Evolutionary conservation across 257 asterid genomes (phyloP).

Genomic region (Eucommia ulmoides): DNA sequence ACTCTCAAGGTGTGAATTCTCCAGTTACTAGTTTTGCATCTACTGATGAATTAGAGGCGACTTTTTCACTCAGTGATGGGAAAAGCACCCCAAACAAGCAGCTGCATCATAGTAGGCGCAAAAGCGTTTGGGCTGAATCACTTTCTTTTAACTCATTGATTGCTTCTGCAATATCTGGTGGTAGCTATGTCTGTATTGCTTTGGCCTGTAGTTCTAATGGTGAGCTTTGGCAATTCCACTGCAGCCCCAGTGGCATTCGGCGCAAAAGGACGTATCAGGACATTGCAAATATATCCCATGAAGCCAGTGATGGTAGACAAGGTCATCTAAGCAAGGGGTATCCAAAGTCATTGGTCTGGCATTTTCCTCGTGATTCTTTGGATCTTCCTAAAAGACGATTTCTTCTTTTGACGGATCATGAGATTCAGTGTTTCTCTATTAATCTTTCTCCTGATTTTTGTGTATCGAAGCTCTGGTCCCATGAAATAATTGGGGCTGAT

Average conservation of each 20-base stretch:
- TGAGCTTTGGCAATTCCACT: slow-evolving; percentile 52
- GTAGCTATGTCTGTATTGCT: slow-evolving; percentile 43
- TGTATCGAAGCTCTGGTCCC: slow-evolving; percentile 72
- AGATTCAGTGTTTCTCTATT: slow-evolving; percentile 58
- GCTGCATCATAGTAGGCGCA: slow-evolving; percentile 23
- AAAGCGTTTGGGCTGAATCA: slow-evolving; percentile 20
- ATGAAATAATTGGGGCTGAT: slow-evolving; percentile 70
- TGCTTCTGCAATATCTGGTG: slow-evolving; percentile 47
- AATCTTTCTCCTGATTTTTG: slow-evolving; percentile 28
- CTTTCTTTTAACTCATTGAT: slow-evolving; percentile 54
- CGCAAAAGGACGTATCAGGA: slow-evolving; percentile 26
- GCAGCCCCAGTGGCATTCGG: slow-evolving; percentile 51
- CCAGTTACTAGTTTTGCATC: slow-evolving; percentile 39
- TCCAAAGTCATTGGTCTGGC: slow-evolving; percentile 86
- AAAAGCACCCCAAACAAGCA: slow-evolving; percentile 25
- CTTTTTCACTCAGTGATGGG: slow-evolving; percentile 21
- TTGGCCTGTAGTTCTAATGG: slow-evolving; percentile 75
- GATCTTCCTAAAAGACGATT: slow-evolving; percentile 47
- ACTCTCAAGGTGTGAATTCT: slow-evolving; percentile 23
- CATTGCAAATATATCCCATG: slow-evolving; percentile 17
- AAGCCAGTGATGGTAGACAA: slow-evolving; percentile 33
- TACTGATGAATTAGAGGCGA: slow-evolving; percentile 29
- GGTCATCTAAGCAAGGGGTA: slow-evolving; percentile 55
- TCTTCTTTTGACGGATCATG: slow-evolving; percentile 62
- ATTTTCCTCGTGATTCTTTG: slow-evolving; percentile 27